These are phyloP conservation scores for Phlegmacium glaucopus DNA, from an alignment of 768 basidiomycete genomes.

Conservation along the genomic window DNA sequence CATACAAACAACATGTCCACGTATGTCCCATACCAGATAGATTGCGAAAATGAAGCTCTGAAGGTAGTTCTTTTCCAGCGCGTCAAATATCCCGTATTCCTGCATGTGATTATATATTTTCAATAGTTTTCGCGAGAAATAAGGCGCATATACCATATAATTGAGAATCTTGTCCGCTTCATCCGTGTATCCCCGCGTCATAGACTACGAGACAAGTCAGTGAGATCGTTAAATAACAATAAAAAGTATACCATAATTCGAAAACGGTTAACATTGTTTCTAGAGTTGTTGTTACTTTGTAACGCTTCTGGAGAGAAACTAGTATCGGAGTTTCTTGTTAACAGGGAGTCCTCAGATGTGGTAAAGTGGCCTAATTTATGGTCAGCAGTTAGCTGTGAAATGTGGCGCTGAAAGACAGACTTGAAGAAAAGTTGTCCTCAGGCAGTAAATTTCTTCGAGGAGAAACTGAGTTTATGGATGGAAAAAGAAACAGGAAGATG, in stretches of 20 bases:
- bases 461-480: not conserved
- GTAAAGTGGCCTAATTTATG: slow-evolving; percentile 49
- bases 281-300: slow-evolving; percentile 29
- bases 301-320: slow-evolving; percentile 32
- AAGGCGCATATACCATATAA: slow-evolving; percentile 49
- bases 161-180: slow-evolving; percentile 83
- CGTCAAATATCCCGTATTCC: slow-evolving; percentile 88
- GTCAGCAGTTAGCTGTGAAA: not conserved
- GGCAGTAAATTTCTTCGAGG: slow-evolving; percentile 64
- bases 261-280: slow-evolving; percentile 54
- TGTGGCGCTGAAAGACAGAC: slow-evolving; percentile 29
- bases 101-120: slow-evolving; percentile 22
- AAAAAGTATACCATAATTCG: slow-evolving; percentile 54
- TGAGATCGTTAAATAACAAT: not conserved
- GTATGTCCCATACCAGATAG: slow-evolving; percentile 57
- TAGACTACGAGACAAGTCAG: slow-evolving; percentile 32
- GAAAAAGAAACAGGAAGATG: slow-evolving; percentile 5
- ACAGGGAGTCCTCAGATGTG: slow-evolving; percentile 40
- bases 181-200: slow-evolving; percentile 74
- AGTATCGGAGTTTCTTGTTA: slow-evolving; percentile 21
- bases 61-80: slow-evolving; percentile 80
- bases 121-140: not conserved
- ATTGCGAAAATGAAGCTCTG: slow-evolving; percentile 84
- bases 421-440: slow-evolving; percentile 73
- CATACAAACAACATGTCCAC: not conserved